Evolutionary conservation across 371 early-diverging fungal species (phyloP), one percentile per base, ranked within the genome.

Genomic region (Mortierella sp.): DNA sequence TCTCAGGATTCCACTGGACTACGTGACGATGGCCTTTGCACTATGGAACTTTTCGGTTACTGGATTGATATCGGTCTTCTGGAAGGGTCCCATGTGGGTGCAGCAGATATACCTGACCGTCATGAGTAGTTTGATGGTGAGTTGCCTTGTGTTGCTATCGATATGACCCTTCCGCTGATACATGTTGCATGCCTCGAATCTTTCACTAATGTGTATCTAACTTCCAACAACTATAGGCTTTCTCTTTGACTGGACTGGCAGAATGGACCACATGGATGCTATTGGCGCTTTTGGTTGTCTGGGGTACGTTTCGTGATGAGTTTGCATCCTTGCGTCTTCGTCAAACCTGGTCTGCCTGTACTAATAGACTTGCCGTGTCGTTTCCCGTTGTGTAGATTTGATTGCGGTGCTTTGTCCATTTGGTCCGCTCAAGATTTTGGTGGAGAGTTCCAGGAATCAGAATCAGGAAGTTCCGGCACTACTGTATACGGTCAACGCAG

Each of bases 331-430:
- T 74, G n/a, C 31, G 8, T n/a, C 16, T 22, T 31, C n/a, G 11
- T 37, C 37, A 37, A 19, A 10, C 22, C 19, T 19, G 10, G 2
- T 5, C 2, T 8, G 9, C 22, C 22, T 16, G 19, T 9, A 8
- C 34, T 61, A 19, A 61, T 9, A 9, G 26, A 24, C 8, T 41
- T 29, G 45, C 22, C 16, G 3, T 29, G 47, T 4, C 31, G n/a
- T 26, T n/a, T n/a, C 26, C 52, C 43, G 31, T n/a, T 53, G 4
- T 34, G 8, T 80, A 94, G 95, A 96, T 87, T 86, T 96, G 68
- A 91, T 96, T 74, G 97, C 97, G 2, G 97, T 96, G 9, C 87
- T 96, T 0, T 95, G 95, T 82, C 97, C 97, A 5, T 96, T 92
- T 89, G 97, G 97, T n/a, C 97, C 97, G 8, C 89, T 96, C 29